These are phyloP conservation scores for Kwoniella newhampshirensis DNA, from an alignment of 768 basidiomycete species.

Conservation along the genomic window DNA sequence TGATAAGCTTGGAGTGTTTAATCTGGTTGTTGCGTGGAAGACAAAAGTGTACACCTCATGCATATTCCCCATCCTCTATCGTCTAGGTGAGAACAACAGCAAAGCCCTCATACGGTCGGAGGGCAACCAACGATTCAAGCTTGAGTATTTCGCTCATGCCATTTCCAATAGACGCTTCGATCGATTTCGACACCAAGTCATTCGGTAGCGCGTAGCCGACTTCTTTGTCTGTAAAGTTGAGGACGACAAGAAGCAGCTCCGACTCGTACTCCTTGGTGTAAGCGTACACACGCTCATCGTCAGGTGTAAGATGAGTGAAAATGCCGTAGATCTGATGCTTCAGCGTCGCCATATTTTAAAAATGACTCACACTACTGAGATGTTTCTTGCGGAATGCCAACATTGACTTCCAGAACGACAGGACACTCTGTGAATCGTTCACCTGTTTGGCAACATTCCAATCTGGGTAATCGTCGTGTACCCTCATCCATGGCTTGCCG, in stretches of 20 bases:
- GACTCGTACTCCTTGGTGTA: slow-evolving; percentile 50
- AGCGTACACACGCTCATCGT: slow-evolving; percentile 60
- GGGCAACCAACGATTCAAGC: neutral
- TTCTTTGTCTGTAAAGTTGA: slow-evolving; percentile 35
- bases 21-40: too few relatives aligned
- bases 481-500: slow-evolving; percentile 67
- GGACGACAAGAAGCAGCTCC: slow-evolving; percentile 37
- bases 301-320: slow-evolving; percentile 58
- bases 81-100: neutral
- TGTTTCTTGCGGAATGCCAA: slow-evolving; percentile 60
- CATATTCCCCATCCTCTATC: too few relatives aligned
- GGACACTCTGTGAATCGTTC: slow-evolving; percentile 60
- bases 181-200: neutral
- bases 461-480: slow-evolving; percentile 63
- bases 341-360: neutral
- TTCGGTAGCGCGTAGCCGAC: neutral
- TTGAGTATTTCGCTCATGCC: neutral
- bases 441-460: slow-evolving; percentile 60
- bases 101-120: neutral
- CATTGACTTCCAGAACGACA: slow-evolving; percentile 63
- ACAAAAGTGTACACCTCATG: too few relatives aligned
- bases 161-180: neutral
- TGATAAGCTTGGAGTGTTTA: too few relatives aligned
- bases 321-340: slow-evolving; percentile 59
- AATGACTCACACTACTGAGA: slow-evolving; percentile 59